Evolutionary conservation across 2,329 filamentous ascomycete genomes (phyloP).

Genomic region (Zasmidium citrigriseum): DNA sequence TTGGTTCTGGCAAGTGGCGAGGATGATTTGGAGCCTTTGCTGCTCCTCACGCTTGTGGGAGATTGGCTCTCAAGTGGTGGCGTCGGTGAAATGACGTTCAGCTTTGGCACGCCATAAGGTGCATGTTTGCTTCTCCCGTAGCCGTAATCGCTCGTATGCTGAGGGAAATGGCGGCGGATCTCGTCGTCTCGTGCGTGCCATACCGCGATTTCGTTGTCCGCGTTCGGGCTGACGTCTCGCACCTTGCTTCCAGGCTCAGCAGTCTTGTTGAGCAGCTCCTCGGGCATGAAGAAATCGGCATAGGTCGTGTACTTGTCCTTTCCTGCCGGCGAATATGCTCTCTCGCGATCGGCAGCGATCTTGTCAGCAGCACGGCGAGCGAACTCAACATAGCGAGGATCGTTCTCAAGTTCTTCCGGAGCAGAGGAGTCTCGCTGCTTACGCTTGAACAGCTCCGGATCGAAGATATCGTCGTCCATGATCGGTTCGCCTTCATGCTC

Average conservation of each 20-base stretch:
- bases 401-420: conserved; percentile 7
- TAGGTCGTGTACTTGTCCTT: conserved; percentile 25
- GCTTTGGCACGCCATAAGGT: conserved; percentile 47
- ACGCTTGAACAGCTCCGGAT: conserved; percentile 47
- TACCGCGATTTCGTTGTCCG: conserved; percentile 46
- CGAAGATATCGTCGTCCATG: conserved; percentile 49
- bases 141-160: conserved; percentile 15
- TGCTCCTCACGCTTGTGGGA: conserved; percentile 34
- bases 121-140: conserved; percentile 22
- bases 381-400: conserved; percentile 28
- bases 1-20: conserved; percentile 32
- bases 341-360: conserved; percentile 45
- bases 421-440: conserved; percentile 32
- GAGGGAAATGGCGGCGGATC: conserved; percentile 13
- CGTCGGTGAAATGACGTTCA: conserved; percentile 60
- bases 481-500: conserved; percentile 39
- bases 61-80: conserved; percentile 52
- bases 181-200: conserved; percentile 42
- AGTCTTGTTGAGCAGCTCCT: conserved; percentile 44
- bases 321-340: conserved; percentile 37
- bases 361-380: conserved; percentile 39
- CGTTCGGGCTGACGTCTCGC: conserved; percentile 42
- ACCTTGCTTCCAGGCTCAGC: conserved; percentile 36
- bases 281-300: conserved; percentile 51
- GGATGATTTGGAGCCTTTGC: conserved; percentile 33